Evolutionary conservation across 371 early-diverging fungal species (phyloP).

Genomic region (Circinella minor): DNA sequence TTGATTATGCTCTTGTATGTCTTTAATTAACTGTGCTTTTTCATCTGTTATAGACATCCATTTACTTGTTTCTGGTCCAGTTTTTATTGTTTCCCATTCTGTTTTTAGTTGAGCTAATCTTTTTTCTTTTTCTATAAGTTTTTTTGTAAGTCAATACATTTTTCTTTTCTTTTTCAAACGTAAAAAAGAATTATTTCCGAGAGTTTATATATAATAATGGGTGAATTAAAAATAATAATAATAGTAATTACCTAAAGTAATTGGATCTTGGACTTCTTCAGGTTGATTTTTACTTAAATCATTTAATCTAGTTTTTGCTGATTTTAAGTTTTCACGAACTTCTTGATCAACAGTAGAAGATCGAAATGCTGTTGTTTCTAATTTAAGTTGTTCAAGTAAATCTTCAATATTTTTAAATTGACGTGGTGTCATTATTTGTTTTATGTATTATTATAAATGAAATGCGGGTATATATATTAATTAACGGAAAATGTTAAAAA

Average conservation of each 20-base stretch:
- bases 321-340: not conserved
- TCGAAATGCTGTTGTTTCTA: not conserved
- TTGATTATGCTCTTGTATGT: not conserved
- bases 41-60: not conserved
- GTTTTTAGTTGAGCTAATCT: not conserved
- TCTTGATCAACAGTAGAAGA: not conserved
- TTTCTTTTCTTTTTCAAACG: not conserved
- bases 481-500: too few species aligned
- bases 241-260: not conserved
- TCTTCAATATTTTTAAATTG: not conserved
- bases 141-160: not conserved
- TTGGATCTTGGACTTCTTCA: not conserved
- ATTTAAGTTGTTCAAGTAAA: not conserved
- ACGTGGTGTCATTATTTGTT: not conserved
- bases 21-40: conserved; percentile 3
- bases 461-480: too few species aligned
- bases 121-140: not conserved
- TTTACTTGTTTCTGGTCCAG: not conserved
- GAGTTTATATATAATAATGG: too few species aligned
- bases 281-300: not conserved
- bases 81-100: not conserved
- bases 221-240: not conserved
- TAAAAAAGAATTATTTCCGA: too few species aligned
- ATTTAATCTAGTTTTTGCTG: not conserved
- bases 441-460: too few species aligned